Evolutionary conservation across 192 early-diverging fungal species (phyloP).

Genomic region (Linnemannia zychae): DNA sequence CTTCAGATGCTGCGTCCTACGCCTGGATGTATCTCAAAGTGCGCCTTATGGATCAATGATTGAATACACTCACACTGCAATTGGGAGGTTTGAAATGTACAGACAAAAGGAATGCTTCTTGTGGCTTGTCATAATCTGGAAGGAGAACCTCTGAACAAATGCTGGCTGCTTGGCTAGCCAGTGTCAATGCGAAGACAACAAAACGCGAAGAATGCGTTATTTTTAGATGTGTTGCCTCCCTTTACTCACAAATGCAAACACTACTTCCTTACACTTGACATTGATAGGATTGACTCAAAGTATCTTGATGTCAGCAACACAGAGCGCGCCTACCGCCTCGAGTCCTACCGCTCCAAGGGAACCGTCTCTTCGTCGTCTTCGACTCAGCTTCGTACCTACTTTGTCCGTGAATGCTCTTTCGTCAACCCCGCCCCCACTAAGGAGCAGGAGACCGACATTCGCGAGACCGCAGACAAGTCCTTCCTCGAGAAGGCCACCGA

Average conservation of each 20-base stretch:
- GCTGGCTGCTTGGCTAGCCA: neutral
- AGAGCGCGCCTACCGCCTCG: conserved; percentile 86
- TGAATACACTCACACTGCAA: no score
- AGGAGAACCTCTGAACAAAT: neutral
- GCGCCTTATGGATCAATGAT: no score
- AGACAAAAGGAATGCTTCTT: no score
- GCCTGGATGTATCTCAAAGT: no score
- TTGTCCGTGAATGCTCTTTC: conserved; percentile 93
- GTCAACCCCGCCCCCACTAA: conserved; percentile 85
- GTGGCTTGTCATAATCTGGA: no score
- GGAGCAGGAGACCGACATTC: conserved; percentile 82
- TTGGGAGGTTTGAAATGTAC: no score
- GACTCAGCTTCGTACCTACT: conserved; percentile 94
- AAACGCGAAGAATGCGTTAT: neutral
- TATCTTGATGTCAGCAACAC: conserved; percentile 87
- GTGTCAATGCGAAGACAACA: neutral
- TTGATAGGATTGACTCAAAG: conserved; percentile 85
- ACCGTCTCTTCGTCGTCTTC: conserved; percentile 87
- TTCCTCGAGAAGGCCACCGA: conserved; percentile 96
- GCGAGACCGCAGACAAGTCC: conserved; percentile 87
- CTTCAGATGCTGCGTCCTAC: no score
- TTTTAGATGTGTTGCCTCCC: neutral
- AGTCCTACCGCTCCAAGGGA: conserved; percentile 96
- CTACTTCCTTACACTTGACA: neutral
- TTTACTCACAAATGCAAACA: neutral